These are phyloP conservation scores for Lactarius quietus DNA, from an alignment of 768 basidiomycete species.

Conservation along the genomic window DNA sequence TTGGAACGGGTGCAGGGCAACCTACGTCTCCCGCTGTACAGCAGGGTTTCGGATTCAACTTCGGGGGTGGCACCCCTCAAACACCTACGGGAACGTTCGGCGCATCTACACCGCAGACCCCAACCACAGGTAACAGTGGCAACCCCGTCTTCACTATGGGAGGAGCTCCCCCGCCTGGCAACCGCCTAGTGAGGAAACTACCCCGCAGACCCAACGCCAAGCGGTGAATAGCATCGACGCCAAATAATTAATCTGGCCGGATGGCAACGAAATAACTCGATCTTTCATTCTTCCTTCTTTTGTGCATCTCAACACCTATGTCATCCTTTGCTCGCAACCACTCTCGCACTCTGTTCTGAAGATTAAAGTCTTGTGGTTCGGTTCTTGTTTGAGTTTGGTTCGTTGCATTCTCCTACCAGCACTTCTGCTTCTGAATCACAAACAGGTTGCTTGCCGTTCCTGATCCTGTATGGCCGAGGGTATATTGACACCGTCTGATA, in stretches of 20 bases:
- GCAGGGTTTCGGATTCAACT: constrained; percentile 28
- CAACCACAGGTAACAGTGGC: constrained; percentile 12
- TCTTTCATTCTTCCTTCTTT: constrained; percentile 1
- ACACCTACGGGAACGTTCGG: constrained; percentile 32
- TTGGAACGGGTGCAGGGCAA: constrained; percentile 30
- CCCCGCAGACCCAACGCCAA: constrained; percentile 30
- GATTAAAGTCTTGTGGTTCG: background rate
- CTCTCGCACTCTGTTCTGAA: constrained; percentile 5
- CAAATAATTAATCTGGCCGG: background rate
- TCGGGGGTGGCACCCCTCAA: constrained; percentile 26
- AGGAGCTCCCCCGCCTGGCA: constrained; percentile 23
- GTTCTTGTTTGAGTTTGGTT: constrained; percentile 10
- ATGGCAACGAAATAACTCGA: background rate
- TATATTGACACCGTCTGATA: constrained; percentile 4
- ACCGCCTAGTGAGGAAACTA: constrained; percentile 33
- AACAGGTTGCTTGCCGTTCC: constrained; percentile 4
- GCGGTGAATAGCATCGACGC: constrained; percentile 6
- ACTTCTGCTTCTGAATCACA: background rate
- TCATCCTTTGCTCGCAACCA: constrained; percentile 3
- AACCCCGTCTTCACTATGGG: constrained; percentile 32
- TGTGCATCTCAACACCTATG: background rate
- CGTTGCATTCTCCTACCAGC: background rate
- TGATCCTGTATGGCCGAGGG: constrained; percentile 1
- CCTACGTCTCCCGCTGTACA: constrained; percentile 35
- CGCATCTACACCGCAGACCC: constrained; percentile 24